Evolutionary conservation across 768 basidiomycete genomes (phyloP), one percentile per base, ranked within the genome.

Genomic region (Termitomyces sp.): DNA sequence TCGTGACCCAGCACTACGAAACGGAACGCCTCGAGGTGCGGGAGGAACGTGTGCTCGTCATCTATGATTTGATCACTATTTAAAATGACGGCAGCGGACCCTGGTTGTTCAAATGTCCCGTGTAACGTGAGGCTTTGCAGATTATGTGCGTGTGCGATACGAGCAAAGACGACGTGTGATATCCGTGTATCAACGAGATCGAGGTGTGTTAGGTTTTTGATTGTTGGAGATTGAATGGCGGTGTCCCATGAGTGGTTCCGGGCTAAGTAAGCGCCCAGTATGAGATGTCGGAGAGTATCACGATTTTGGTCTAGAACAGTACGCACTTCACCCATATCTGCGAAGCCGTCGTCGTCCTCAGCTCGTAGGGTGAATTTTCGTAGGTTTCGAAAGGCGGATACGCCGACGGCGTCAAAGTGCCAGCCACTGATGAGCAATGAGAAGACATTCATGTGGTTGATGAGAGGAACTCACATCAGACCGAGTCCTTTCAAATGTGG

Each of bases 381-480:
- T 16, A 88, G 74, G 51, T 80, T 76, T 9, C 69, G 72, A 72
- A 88, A 87, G 1, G 77, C 76, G n/a, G 82, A 83, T 38, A 87
- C 84, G 38, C 85, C 85, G 12, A 82, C 81, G 13, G 85, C 85
- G 61, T 87, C 86, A 62, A 88, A 88, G 69, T 88, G 86, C 83
- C 84, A 88, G 2, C 86, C 86, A 46, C 82, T 83, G 43, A 44
- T n/a, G 49, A 14, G 43, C 30, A 22, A 6, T 24, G 43, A 47
- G 46, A 36, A 54, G 22, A 26, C 5, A 35, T 38, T 24, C 12
- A 14, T 42, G 18, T 47, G 14, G 24, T 26, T 22, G 24, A 46
- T 58, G 35, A 33, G 14, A 50, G 36, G 8, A 13, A 70, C 71
- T 54, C 69, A 82, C 78, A 88, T 83, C 28, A 86, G 77, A 16